These are phyloP conservation scores for Fonsecaea multimorphosa DNA, from an alignment of 2,329 filamentous ascomycete genomes.

Conservation along the genomic window DNA sequence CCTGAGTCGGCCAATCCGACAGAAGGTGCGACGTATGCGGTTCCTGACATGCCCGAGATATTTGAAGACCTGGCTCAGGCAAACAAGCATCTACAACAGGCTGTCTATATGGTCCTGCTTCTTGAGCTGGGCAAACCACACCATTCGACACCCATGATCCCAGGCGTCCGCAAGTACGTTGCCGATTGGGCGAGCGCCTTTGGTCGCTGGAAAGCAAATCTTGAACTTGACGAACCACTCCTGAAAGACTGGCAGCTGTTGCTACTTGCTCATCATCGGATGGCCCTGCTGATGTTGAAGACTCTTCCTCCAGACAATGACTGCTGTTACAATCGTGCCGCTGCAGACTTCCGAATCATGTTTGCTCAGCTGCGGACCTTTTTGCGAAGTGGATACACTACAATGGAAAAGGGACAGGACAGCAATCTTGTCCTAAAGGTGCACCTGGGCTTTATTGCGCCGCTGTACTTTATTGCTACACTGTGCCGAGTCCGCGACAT, in stretches of 20 bases:
- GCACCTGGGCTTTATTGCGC: conserved; percentile 31
- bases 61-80: conserved; percentile 29
- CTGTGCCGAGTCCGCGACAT: conserved; percentile 29
- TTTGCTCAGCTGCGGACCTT: conserved; percentile 32
- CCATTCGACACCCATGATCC: conserved; percentile 22
- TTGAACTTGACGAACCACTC: conserved; percentile 24
- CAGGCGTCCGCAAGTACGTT: conserved; percentile 32
- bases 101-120: conserved; percentile 29
- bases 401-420: conserved; percentile 18
- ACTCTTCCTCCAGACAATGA: conserved; percentile 31
- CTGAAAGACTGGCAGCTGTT: conserved; percentile 33
- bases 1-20: conserved; percentile 1
- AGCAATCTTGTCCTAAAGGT: conserved; percentile 22
- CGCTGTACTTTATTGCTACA: conserved; percentile 33
- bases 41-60: conserved; percentile 29
- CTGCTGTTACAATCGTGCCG: conserved; percentile 22
- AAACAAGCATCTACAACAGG: conserved; percentile 27
- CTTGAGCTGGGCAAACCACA: conserved; percentile 28
- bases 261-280: conserved; percentile 30
- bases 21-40: conserved; percentile 17
- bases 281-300: conserved; percentile 29
- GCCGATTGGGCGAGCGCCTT: conserved; percentile 29
- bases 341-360: conserved; percentile 34
- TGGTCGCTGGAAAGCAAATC: conserved; percentile 26
- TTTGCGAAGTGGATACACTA: conserved; percentile 25